Evolutionary conservation across 1,284 basidiomycete genomes (phyloP), one percentile per base, ranked within the genome.

Genomic region (Ganoderma lingzhi): DNA sequence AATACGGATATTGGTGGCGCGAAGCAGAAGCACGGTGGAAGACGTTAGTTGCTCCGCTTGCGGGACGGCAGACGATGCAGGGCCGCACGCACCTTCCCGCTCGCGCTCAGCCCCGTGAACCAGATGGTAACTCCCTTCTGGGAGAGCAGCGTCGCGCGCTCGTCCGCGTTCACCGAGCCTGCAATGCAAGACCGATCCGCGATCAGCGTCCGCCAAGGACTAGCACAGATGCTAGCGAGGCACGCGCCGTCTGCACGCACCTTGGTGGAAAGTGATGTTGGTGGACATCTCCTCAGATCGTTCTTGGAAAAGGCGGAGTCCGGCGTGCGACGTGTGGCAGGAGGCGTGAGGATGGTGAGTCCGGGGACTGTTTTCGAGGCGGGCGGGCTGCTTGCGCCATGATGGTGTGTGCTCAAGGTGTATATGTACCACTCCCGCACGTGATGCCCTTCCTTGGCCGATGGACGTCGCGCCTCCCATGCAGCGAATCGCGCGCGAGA

Each of bases 41-140:
- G 30, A 35, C 30, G 53, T 56, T 17, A 56, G 53, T 32, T 55
- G 12, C 53, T 35, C 53, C 53, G 56, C n/a, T 37, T 17, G n/a
- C 56, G 56, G 32, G 56, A 39, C 35, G 28, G 56, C 35, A 35
- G 35, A 35, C 23, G 56, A 15, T 10, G 45, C 41, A 45, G 63
- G 61, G 56, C 44, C 41, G 10, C 32, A 62, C 84, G 66, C 56
- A 94, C 94, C 88, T 97, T 97, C 67, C 96, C 96, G 77, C 91
- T 93, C 35, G 94, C 96, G 76, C 93, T 95, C 41, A 97, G 88
- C 32, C 96, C 96, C n/a, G 97, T 98, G 70, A 98, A 84, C 96
- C 96, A 98, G 77, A 98, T 88, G 0, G 96, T 98, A 6, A 92
- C 88, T 32, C 96, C 96, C 74, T 88, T 91, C 79, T 98, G 96